Evolutionary conservation across 1,284 basidiomycete genomes (phyloP).

Genomic region (Tilletia horrida): DNA sequence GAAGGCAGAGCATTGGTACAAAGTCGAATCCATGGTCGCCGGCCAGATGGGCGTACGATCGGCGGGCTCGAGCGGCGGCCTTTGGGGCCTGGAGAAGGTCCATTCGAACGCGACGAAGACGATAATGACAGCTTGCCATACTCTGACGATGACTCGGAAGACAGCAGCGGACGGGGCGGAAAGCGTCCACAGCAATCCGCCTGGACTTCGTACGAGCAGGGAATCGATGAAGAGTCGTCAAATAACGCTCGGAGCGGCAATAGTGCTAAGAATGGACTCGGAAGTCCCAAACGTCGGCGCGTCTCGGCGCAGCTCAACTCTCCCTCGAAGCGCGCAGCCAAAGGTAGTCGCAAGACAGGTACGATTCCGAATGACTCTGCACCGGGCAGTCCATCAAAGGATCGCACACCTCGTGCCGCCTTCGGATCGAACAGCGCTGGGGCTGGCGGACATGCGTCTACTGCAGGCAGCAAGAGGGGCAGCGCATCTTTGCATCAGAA

Average conservation of each 20-base stretch:
- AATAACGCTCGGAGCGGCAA: no score
- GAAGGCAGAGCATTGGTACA: conserved; percentile 7
- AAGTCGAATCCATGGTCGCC: conserved; percentile 15
- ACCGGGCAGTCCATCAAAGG: not conserved
- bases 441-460: not conserved
- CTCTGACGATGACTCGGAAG: conserved; percentile 13
- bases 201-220: not conserved
- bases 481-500: no score
- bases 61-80: not conserved
- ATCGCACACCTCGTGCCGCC: conserved; percentile 7
- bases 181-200: not conserved
- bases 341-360: conserved; percentile 1
- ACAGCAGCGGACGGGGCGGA: no score
- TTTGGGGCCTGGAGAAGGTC: not conserved
- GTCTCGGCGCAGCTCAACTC: conserved; percentile 30
- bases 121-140: conserved; percentile 17
- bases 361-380: not conserved
- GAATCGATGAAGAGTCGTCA: conserved; percentile 1
- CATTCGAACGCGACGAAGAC: conserved; percentile 7
- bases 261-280: conserved; percentile 18
- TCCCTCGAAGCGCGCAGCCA: conserved; percentile 6
- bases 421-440: not conserved
- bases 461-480: not conserved
- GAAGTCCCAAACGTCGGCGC: conserved; percentile 50
- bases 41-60: not conserved